phyloP scores from a whole-genome alignment of 768 basidiomycete species.

The Daedalea quercina region DNA sequence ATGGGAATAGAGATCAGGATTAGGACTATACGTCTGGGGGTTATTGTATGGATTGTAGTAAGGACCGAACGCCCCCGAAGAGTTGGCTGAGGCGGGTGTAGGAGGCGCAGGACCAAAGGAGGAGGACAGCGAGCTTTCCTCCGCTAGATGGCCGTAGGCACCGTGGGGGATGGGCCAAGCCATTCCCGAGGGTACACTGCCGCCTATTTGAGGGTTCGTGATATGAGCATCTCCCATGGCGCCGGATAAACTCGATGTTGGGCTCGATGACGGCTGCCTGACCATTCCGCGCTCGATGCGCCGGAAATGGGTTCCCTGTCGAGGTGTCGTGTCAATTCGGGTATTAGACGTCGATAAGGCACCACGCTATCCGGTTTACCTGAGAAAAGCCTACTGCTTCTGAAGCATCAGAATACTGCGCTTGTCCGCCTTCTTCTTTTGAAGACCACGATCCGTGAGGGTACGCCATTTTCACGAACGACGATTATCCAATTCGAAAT shows the following conservation, averaged over 20 bases:
- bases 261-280: conserved; percentile 9
- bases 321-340: background rate
- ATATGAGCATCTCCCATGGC: conserved; percentile 53
- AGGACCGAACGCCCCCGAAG: conserved; percentile 10
- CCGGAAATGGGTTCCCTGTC: conserved; percentile 12
- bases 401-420: conserved; percentile 8
- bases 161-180: background rate
- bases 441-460: conserved; percentile 12
- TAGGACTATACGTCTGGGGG: conserved; percentile 7
- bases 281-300: conserved; percentile 3
- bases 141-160: background rate
- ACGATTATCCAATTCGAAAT: background rate
- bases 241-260: conserved; percentile 46
- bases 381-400: conserved; percentile 1
- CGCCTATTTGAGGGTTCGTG: conserved; percentile 18
- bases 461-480: conserved; percentile 12
- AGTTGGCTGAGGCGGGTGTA: conserved; percentile 11
- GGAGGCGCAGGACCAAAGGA: conserved; percentile 16
- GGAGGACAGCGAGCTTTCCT: conserved; percentile 10
- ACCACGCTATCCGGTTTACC: background rate
- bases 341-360: background rate
- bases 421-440: conserved; percentile 8
- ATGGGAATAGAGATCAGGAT: background rate
- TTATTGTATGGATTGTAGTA: conserved; percentile 7
- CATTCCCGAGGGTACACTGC: conserved; percentile 3